Evolutionary conservation across 192 early-diverging fungal genomes (phyloP), one percentile per base, ranked within the genome.

Genomic region (Umbelopsis sp.): DNA sequence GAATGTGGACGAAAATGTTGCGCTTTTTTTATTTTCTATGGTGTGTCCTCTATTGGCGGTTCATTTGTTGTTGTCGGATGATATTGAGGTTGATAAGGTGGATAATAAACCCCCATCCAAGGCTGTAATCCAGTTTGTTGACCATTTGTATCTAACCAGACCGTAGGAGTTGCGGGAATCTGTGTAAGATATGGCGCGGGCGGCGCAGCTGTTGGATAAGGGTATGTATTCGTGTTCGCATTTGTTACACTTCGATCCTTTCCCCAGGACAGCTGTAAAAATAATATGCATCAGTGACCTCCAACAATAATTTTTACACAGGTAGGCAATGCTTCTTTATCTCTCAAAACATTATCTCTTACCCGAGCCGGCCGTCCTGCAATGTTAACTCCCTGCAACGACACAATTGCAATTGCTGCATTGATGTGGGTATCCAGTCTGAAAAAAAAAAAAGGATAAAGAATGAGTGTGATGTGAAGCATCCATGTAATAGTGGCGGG

Each of bases 391-490:
- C 92, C 91, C 76, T 94, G 87, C 71, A 96, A 81, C 56, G 87
- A 83, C 54, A 91, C 91, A 77, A 97, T 95, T 20, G 94, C 93
- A 73, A 86, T 87, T 12, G 95, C 91, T 4, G 95, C 95, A 79
- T 91, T 91, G 72, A 95, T 92, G 74, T 97, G 95, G 1, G 94
- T 86, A 80, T 96, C 94, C 76, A 97, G 74, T 66, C 86, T 91
- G 44, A n/a, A n/a, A n/a, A n/a, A n/a, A 32, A 66, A 21, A 50
- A 47, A 38, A 20, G 17, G 72, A 75, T 36, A 36, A 4, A 25
- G 14, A 16, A 34, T 29, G 12, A 32, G 52, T 20, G 12, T 20
- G 1, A 41, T 10, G 14, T 16, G 14, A 24, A 52, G 16, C 1
- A n/a, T 22, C 7, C 0, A 66, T 24, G 7, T 14, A 5, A n/a